These are phyloP conservation scores for Lentinula novae-zelandiae DNA, from an alignment of 1,284 basidiomycete species.

Conservation along the genomic window DNA sequence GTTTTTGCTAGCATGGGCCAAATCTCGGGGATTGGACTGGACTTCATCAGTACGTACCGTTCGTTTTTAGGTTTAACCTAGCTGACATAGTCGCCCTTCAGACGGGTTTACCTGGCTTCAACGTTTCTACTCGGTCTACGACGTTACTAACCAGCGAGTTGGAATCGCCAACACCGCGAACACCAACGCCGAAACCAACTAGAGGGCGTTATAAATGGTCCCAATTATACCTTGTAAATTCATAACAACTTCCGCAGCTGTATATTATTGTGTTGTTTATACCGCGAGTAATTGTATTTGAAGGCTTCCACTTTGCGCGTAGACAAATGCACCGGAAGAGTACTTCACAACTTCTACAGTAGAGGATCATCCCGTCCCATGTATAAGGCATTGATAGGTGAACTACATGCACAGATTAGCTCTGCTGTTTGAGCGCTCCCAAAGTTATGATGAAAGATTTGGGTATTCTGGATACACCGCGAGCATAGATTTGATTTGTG, in stretches of 20 bases:
- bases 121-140: slow-evolving; percentile 48
- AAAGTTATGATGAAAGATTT: slow-evolving; percentile 31
- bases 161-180: slow-evolving; percentile 4
- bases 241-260: too few relatives aligned
- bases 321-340: too few relatives aligned
- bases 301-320: too few relatives aligned
- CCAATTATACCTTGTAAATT: background rate
- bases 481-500: slow-evolving; percentile 84
- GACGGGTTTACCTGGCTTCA: slow-evolving; percentile 34
- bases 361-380: too few relatives aligned
- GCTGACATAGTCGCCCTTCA: slow-evolving; percentile 11
- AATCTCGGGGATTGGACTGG: slow-evolving; percentile 27
- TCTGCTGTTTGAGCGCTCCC: slow-evolving; percentile 19
- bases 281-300: too few relatives aligned
- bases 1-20: slow-evolving; percentile 33
- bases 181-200: slow-evolving; percentile 7
- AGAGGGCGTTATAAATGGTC: too few relatives aligned
- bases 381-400: too few relatives aligned
- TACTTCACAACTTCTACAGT: too few relatives aligned
- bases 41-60: slow-evolving; percentile 30
- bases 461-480: slow-evolving; percentile 79
- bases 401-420: background rate
- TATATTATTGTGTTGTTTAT: too few relatives aligned
- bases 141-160: slow-evolving; percentile 24
- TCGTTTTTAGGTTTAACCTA: background rate